Conservation (phyloP, 2,329 filamentous ascomycete species). For the Claviceps paspali region DNA sequence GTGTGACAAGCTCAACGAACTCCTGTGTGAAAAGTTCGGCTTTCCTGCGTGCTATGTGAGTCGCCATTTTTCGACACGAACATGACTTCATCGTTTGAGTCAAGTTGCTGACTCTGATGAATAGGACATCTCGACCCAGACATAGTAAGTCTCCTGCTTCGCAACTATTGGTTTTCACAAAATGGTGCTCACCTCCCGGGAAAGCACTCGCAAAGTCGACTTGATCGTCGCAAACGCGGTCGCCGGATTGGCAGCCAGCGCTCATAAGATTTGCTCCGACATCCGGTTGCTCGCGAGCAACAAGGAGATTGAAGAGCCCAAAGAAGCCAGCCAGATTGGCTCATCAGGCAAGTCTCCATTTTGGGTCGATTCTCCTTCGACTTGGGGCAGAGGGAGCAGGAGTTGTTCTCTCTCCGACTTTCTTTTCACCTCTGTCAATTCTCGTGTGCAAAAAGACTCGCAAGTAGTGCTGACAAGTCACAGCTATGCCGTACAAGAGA, state of each 20-base stretch:
- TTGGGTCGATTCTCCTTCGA: background rate
- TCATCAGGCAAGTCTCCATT: constrained; percentile 15
- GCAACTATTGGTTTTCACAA: constrained; percentile 1
- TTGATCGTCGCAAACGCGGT: constrained; percentile 69
- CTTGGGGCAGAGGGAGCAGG: no score
- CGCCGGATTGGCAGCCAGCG: constrained; percentile 62
- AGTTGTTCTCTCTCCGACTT: no score
- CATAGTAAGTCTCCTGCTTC: constrained; percentile 17
- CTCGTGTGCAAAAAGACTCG: background rate
- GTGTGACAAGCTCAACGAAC: constrained; percentile 37
- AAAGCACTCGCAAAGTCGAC: constrained; percentile 61
- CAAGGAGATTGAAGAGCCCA: constrained; percentile 79
- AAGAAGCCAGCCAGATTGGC: constrained; percentile 66
- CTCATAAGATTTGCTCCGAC: constrained; percentile 53
- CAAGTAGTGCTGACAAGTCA: constrained; percentile 20
- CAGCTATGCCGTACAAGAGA: constrained; percentile 18
- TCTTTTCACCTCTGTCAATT: no score
- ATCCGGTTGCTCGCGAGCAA: constrained; percentile 58
- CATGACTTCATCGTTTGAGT: constrained; percentile 13
- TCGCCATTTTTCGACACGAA: constrained; percentile 45
- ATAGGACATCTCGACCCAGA: constrained; percentile 46
- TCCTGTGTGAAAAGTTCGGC: constrained; percentile 39
- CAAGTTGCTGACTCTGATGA: background rate
- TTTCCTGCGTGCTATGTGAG: constrained; percentile 31
- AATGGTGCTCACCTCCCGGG: background rate